phyloP scores from a whole-genome alignment of 495 filamentous ascomycete species.

The Arthonia radiata region DNA sequence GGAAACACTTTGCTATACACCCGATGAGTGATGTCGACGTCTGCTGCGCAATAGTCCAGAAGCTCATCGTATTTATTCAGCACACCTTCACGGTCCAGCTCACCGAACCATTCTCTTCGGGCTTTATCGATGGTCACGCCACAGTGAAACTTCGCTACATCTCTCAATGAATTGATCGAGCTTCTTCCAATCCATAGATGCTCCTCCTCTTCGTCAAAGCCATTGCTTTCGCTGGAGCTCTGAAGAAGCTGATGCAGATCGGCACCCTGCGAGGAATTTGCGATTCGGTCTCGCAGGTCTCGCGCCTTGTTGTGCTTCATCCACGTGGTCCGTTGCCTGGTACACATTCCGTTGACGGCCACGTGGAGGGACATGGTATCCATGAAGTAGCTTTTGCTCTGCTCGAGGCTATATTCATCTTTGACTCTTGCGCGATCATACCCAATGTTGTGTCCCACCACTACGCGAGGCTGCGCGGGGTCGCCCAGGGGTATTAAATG shows the following conservation, averaged over 20 bases:
- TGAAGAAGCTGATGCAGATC: conserved; percentile 51
- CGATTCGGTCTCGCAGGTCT: conserved; percentile 60
- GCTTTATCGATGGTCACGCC: conserved; percentile 79
- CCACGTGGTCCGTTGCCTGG: conserved; percentile 85
- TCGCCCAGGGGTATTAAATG: conserved; percentile 78
- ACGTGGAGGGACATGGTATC: conserved; percentile 98
- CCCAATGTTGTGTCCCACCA: conserved; percentile 89
- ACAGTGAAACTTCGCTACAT: conserved; percentile 93
- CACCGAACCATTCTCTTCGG: conserved; percentile 65
- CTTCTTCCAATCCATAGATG: conserved; percentile 89
- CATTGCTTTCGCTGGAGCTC: conserved; percentile 26
- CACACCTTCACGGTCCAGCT: conserved; percentile 46
- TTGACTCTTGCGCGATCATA: conserved; percentile 73
- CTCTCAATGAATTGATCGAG: conserved; percentile 80
- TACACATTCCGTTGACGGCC: conserved; percentile 97
- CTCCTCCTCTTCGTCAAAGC: conserved; percentile 56
- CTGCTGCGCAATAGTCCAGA: conserved; percentile 84
- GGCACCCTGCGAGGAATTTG: conserved; percentile 37
- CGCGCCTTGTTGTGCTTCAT: conserved; percentile 80
- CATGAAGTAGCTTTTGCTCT: conserved; percentile 66
- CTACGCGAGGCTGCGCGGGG: conserved; percentile 36
- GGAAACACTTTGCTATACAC: conserved; percentile 86
- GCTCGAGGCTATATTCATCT: conserved; percentile 70
- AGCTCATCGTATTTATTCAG: conserved; percentile 48
- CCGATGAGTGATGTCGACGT: conserved; percentile 76